Base-by-base conservation (phyloP, 108 stramenopile species). In the Pseudonitzschia pungens region DNA sequence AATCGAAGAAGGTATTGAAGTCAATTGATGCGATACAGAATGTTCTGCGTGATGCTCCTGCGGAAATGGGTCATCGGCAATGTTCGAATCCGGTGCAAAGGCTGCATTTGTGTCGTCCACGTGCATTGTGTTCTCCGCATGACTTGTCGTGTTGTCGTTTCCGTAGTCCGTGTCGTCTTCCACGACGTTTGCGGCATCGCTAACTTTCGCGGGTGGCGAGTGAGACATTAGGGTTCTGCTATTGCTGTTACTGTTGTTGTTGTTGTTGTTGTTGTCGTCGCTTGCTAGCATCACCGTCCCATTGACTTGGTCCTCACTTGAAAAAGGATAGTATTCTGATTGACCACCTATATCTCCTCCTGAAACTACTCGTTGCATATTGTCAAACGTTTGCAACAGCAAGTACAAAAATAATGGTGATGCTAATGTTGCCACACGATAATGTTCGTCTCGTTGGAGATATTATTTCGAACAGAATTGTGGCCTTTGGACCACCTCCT, bases 311-410 rank as follows among this genome's bases (percentile, higher is more conserved):
- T 57, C 29, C 15, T 10, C 24, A 15, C 5, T 6, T 2, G 57
- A 27, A 15, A n/a, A 27, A 0, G 57, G 29, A 58, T 27, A 58
- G 21, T 22, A 21, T 62, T 26, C 36, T 21, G 11, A 6, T 43
- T 8, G 51, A 21, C 31, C 60, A 15, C 59, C 48, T 8, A 76
- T 70, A 43, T 62, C 75, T 15, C 64, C 75, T 40, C 75, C 75
- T 6, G 75, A 76, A 69, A 76, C 69, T 22, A 76, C 60, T 2
- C 75, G 75, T 62, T 52, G 41, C 44, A 76, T 69, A 16, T 21
- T 55, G 54, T 3, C 11, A 36, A 51, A 51, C 7, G 4, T 51
- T 36, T 36, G 4, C 36, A 36, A 36, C 36, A 6, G 6, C 4
- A 6, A 36, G 2, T 6, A 5, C 36, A 36, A 36, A 36, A 36